phyloP scores from a whole-genome alignment of 345 rosid genomes.

The Eucalyptus tenuipes region DNA sequence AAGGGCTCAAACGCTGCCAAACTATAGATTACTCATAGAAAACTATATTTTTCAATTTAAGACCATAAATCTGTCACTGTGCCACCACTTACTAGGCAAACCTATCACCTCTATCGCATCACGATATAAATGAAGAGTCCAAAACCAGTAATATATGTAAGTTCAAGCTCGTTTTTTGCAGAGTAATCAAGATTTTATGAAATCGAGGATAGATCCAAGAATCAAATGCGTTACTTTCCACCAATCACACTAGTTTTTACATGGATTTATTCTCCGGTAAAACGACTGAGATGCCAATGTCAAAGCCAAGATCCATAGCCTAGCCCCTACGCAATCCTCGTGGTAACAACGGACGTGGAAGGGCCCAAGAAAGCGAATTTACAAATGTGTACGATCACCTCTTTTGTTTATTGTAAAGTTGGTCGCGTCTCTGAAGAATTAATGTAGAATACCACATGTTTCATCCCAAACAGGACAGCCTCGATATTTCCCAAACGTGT shows the following conservation, averaged over 20 bases:
- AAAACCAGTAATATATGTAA: not conserved
- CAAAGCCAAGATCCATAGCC: not conserved
- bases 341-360: not conserved
- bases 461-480: not conserved
- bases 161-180: not conserved
- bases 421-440: not conserved
- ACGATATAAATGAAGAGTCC: not conserved
- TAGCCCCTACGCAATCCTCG: not conserved
- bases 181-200: not conserved
- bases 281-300: not conserved
- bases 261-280: not conserved
- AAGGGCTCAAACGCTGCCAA: not conserved
- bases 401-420: not conserved
- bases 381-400: not conserved
- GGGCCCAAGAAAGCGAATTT: not conserved
- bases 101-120: not conserved
- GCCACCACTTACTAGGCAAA: not conserved
- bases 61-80: accelerated
- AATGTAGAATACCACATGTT: not conserved
- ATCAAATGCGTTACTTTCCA: not conserved
- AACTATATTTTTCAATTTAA: not conserved
- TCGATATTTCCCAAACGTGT: not conserved
- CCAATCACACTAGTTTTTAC: not conserved
- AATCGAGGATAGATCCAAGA: not conserved
- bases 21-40: not conserved